These are phyloP conservation scores for Lactuca sativa DNA, from an alignment of 129 eudicot genomes.

Conservation along the genomic window DNA sequence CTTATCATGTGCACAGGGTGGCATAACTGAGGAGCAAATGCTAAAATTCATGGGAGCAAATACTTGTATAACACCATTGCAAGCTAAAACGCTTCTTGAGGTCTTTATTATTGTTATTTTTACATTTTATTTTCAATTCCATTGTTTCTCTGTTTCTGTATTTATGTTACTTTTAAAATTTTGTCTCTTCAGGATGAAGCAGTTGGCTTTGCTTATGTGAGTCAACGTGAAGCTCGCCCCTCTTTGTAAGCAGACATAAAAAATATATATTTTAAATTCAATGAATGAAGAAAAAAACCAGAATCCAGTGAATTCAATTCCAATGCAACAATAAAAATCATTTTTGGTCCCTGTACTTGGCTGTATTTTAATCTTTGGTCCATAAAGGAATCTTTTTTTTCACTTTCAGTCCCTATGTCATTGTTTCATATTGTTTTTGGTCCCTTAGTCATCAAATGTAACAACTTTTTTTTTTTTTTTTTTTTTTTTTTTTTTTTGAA, in stretches of 20 bases:
- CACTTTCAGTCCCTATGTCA: too few species aligned
- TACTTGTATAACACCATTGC: constrained; percentile 64
- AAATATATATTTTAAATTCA: constrained; percentile 2
- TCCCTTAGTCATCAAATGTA: too few species aligned
- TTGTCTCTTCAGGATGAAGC: constrained; percentile 64
- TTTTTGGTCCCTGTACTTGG: too few species aligned
- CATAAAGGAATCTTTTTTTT: too few species aligned
- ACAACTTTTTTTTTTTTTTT: too few species aligned
- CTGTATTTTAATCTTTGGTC: too few species aligned
- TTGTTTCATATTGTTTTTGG: too few species aligned
- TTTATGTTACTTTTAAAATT: not conserved
- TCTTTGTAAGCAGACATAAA: constrained; percentile 65
- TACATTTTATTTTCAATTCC: constrained; percentile 21
- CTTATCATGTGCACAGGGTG: constrained; percentile 57
- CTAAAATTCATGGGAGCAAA: constrained; percentile 96
- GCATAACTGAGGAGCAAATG: constrained; percentile 99
- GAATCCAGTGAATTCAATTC: not conserved
- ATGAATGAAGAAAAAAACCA: constrained; percentile 13
- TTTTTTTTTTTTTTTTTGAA: too few species aligned
- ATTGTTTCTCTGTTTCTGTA: constrained; percentile 4
- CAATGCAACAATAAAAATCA: not conserved
- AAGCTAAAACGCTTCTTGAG: constrained; percentile 95
- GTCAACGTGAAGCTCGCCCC: constrained; percentile 96
- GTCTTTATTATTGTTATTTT: constrained; percentile 33
- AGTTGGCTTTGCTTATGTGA: constrained; percentile 88